Evolutionary conservation across 108 stramenopile species (phyloP), one percentile per base, ranked within the genome.

Genomic region (Stephanodiscus triporus): DNA sequence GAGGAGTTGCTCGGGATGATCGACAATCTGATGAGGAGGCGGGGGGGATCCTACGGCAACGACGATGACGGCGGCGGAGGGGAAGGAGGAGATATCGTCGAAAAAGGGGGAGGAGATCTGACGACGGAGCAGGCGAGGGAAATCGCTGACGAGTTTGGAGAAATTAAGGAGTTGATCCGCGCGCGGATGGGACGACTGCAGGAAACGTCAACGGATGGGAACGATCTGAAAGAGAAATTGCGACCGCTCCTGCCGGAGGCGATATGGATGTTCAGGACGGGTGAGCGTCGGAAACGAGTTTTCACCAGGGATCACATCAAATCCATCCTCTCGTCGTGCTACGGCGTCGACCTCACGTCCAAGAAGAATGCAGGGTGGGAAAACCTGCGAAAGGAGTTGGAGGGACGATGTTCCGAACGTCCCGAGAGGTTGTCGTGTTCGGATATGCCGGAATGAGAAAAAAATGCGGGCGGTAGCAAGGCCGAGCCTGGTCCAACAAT

Each of bases 1-100:
- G 91, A 92, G 20, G 95, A 96, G 75, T 69, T 96, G 45, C 32
- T 96, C 11, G 83, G 83, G 20, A 91, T 96, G 20, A 59, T 96
- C 2, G 95, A 96, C 78, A 89, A 86, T 81, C 37, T 88, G 45
- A 83, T 91, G 69, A 70, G 77, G n/a, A 64, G 64, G 64, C 77
- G 70, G 22, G 69, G 58, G 22, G 53, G 9, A 1, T 1, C 1
- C 40, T 40, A 1, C 6, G 19, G 24, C 4, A 20, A 20, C 20
- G 51, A 6, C 23, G 24, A 54, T 54, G 53, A 26, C 11, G n/a
- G 2, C 19, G 2, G 5, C 5, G 2, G 43, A 14, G 43, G 43
- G n/a, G n/a, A n/a, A n/a, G n/a, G n/a, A 40, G 6, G 11, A 8
- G 40, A 40, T 11, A 40, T 40, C 14, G 43, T 45, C 43, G 43